phyloP scores from a whole-genome alignment of 2,329 filamentous ascomycete genomes.

The Coleophoma crateriformis region DNA sequence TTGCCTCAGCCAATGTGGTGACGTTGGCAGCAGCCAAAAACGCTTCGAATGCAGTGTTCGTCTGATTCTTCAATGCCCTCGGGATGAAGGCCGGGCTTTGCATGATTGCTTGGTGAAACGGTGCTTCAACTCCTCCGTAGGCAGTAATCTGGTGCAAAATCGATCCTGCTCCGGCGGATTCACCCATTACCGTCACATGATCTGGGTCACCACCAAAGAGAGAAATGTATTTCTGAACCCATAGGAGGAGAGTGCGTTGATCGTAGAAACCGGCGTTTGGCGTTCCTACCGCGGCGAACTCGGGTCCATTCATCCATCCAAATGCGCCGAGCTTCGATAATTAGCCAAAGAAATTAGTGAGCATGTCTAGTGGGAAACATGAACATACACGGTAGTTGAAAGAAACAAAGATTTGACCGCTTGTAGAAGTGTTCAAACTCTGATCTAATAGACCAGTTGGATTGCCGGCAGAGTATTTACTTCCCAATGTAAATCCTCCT shows the following conservation, averaged over 20 bases:
- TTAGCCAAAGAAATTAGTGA: constrained; percentile 8
- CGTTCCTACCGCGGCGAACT: constrained; percentile 32
- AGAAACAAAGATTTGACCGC: neutral
- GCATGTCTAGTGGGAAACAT: neutral
- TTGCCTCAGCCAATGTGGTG: constrained; percentile 28
- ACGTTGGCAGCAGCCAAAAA: constrained; percentile 26
- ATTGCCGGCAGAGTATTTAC: constrained; percentile 29
- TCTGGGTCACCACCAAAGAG: constrained; percentile 46
- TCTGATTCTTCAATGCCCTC: neutral
- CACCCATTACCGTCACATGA: constrained; percentile 39
- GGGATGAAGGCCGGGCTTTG: constrained; percentile 13
- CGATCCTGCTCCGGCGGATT: constrained; percentile 42
- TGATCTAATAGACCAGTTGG: constrained; percentile 23
- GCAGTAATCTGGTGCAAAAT: constrained; percentile 47
- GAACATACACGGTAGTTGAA: neutral
- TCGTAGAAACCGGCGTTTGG: constrained; percentile 44
- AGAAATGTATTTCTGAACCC: constrained; percentile 45
- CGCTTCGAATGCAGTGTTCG: constrained; percentile 7
- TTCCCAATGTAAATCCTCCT: constrained; percentile 34
- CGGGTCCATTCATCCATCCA: constrained; percentile 39
- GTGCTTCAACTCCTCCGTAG: constrained; percentile 31
- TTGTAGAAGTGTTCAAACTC: neutral
- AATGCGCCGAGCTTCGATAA: constrained; percentile 34
- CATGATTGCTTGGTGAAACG: constrained; percentile 31
- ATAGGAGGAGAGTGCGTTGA: constrained; percentile 47